Evolutionary conservation across 75 land plant genomes (phyloP).

Genomic region (Pinus taeda): DNA sequence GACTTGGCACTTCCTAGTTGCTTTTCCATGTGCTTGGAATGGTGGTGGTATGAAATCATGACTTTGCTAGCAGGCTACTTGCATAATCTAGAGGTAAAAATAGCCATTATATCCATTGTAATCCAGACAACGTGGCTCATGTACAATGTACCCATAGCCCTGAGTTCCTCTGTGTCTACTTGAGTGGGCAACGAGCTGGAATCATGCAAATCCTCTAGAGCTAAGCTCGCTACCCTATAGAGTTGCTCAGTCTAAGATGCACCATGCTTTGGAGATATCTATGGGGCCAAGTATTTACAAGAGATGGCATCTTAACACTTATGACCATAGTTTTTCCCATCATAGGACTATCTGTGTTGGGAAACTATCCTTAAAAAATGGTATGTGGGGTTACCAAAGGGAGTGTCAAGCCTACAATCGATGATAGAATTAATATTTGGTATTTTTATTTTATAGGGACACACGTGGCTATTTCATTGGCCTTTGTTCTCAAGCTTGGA

Average conservation of each 20-base stretch:
- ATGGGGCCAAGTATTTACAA: conserved; percentile 67
- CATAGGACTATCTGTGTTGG: conserved; percentile 79
- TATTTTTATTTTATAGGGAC: conserved; percentile 78
- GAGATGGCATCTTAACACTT: conserved; percentile 55
- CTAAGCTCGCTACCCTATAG: conserved; percentile 45
- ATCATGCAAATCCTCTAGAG: conserved; percentile 46
- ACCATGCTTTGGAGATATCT: conserved; percentile 42
- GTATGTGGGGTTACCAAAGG: conserved; percentile 81
- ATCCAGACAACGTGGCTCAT: conserved; percentile 85
- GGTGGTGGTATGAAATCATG: conserved; percentile 97
- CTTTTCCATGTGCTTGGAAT: conserved; percentile 69
- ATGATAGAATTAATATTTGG: conserved; percentile 61
- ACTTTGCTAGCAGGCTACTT: conserved; percentile 65
- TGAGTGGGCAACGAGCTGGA: conserved; percentile 87
- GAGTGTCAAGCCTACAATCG: conserved; percentile 60
- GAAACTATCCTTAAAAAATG: conserved; percentile 86
- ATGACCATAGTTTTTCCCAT: conserved; percentile 55
- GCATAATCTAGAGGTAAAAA: conserved; percentile 36
- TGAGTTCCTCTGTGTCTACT: conserved; percentile 59
- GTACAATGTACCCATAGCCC: conserved; percentile 70
- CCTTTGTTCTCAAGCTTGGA: conserved; percentile 50
- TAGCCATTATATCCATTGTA: conserved; percentile 68
- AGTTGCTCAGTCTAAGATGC: conserved; percentile 41
- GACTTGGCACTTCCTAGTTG: conserved; percentile 71
- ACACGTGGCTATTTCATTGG: conserved; percentile 60